phyloP scores from a whole-genome alignment of 306 rosid genomes.

The Begonia masoniana region DNA sequence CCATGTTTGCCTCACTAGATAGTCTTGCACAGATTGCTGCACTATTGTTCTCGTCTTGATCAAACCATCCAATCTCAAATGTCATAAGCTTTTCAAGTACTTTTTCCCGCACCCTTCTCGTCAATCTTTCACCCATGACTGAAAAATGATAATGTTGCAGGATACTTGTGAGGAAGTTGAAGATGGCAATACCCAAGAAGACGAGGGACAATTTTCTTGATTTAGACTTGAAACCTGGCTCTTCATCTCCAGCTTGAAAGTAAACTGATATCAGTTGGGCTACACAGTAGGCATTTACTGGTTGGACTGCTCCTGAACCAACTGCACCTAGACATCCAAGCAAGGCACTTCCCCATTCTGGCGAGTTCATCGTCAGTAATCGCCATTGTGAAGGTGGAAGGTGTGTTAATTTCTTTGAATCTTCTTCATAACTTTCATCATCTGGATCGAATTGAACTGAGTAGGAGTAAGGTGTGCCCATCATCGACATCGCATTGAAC shows the following conservation, averaged over 20 bases:
- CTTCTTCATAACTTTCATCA: slow-evolving; percentile 43
- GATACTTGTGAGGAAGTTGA: slow-evolving; percentile 61
- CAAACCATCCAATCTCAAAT: slow-evolving; percentile 87
- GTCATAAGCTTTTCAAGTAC: slow-evolving; percentile 53
- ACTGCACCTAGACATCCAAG: slow-evolving; percentile 80
- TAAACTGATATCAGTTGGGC: slow-evolving; percentile 61
- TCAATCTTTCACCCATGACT: no score
- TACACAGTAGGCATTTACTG: slow-evolving; percentile 65
- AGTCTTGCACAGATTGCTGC: slow-evolving; percentile 83
- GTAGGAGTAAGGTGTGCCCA: no score
- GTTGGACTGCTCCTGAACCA: slow-evolving; percentile 84
- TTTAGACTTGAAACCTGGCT: slow-evolving; percentile 34
- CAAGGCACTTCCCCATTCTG: slow-evolving; percentile 64
- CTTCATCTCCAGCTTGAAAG: slow-evolving; percentile 35
- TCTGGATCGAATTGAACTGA: slow-evolving; percentile 49
- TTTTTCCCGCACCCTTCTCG: slow-evolving; percentile 65
- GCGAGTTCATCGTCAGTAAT: slow-evolving; percentile 57
- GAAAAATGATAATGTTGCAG: slow-evolving; percentile 75
- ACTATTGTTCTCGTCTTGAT: slow-evolving; percentile 72
- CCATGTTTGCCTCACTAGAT: slow-evolving; percentile 69
- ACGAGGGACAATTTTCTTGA: slow-evolving; percentile 40
- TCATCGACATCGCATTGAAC: no score
- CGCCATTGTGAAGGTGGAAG: slow-evolving; percentile 67
- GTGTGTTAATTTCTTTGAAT: slow-evolving; percentile 20
- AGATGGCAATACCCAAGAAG: slow-evolving; percentile 64